These are phyloP conservation scores for Fusarium virguliforme DNA, from an alignment of 2,329 filamentous ascomycete genomes.

Conservation along the genomic window DNA sequence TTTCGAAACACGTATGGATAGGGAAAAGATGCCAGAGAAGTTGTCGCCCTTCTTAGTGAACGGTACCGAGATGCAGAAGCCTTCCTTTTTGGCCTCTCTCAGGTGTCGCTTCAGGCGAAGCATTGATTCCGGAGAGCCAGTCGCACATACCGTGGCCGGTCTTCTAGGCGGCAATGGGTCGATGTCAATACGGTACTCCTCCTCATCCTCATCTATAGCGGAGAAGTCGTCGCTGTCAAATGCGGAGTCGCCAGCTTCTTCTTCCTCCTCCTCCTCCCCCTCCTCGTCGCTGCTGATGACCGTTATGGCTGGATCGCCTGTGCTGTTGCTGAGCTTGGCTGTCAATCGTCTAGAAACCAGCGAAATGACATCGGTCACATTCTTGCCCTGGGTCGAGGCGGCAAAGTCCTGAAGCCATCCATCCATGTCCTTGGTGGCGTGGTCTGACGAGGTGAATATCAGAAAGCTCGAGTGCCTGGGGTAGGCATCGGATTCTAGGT, in stretches of 20 bases:
- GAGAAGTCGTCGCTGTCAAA: slow-evolving; percentile 32
- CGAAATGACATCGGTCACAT: slow-evolving; percentile 40
- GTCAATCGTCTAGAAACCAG: slow-evolving; percentile 39
- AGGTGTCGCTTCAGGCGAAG: slow-evolving; percentile 58
- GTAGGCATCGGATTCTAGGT: slow-evolving; percentile 57
- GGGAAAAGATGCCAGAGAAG: slow-evolving; percentile 67
- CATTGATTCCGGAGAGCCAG: slow-evolving; percentile 7
- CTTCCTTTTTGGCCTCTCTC: slow-evolving; percentile 71
- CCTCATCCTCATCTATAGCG: slow-evolving; percentile 27
- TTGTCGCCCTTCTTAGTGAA: slow-evolving; percentile 62
- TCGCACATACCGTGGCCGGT: background rate
- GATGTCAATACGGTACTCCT: slow-evolving; percentile 41
- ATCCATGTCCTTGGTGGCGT: slow-evolving; percentile 59
- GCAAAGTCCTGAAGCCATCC: slow-evolving; percentile 61
- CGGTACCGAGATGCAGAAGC: slow-evolving; percentile 79
- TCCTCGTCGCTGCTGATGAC: background rate
- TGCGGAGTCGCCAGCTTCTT: slow-evolving; percentile 22
- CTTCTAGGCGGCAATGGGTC: slow-evolving; percentile 28
- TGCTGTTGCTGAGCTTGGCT: slow-evolving; percentile 23
- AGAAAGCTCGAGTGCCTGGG: slow-evolving; percentile 60
- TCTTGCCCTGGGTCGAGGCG: slow-evolving; percentile 52
- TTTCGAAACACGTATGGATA: slow-evolving; percentile 79
- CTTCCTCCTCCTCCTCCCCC: background rate
- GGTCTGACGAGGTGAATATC: slow-evolving; percentile 61
- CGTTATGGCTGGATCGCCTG: background rate